Evolutionary conservation across 2,329 filamentous ascomycete genomes (phyloP), one percentile per base, ranked within the genome.

Genomic region (Neonectria punicea): DNA sequence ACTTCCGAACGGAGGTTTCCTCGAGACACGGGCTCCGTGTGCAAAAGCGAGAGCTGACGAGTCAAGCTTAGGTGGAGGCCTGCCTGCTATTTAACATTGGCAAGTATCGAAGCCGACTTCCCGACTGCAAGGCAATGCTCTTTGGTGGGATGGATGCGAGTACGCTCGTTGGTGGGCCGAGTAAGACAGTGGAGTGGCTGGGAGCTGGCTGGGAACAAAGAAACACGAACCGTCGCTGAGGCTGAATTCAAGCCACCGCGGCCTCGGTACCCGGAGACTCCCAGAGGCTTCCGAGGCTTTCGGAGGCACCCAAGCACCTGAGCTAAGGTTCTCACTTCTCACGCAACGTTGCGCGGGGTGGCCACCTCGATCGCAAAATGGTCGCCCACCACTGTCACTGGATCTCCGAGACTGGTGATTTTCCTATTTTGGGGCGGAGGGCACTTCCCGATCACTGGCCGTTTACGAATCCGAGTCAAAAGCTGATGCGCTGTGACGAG

Each of bases 271-370:
- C 36, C 34, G 13, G 34, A 36, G 34, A 36, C 34, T n/a, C 14
- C 34, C 36, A 39, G 36, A n/a, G 10, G 44, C 7, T n/a, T 3
- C 25, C 61, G 36, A n/a, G 10, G 44, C 7, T 13, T 3, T 25
- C 61, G 44, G 56, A 43, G 36, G 13, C 44, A 32, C 25, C 49
- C 56, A 51, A 30, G 51, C 57, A 32, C 25, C 49, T 59, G 56
- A 30, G 51, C 57, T 62, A 66, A 55, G 53, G 63, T 61, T 66
- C 67, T 63, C 47, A n/a, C 36, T 39, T 56, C 50, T 58, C 65
- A 63, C 63, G 61, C 67, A 73, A 73, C 70, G 70, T 73, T 73
- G 69, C 70, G 58, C 51, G 36, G 54, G 58, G 61, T 60, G 55
- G 44, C 53, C 49, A 44, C 57, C 50, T 61, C 56, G 53, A 54